Percentiles rank a stretch among this genome's conserved stretches.
These are phyloP conservation scores for Oehlia diaphana DNA, from an alignment of 192 early-diverging fungal species.

Conservation along the genomic window DNA sequence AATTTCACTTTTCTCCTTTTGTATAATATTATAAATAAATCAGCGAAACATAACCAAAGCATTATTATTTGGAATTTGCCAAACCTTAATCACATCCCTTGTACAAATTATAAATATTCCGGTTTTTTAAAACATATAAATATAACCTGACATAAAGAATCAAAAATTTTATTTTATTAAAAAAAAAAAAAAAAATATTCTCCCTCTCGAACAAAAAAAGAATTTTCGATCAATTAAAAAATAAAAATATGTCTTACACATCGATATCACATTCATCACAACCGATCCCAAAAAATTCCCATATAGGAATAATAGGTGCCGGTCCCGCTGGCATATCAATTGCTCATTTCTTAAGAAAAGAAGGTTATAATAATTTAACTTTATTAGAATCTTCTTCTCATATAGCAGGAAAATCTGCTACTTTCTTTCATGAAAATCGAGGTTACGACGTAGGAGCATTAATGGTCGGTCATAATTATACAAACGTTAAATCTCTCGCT, in stretches of 20 bases:
- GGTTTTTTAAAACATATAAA: too few species aligned
- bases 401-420: slow-evolving; percentile 11
- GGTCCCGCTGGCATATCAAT: slow-evolving; percentile 19
- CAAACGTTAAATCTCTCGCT: not conserved
- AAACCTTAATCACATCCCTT: not conserved
- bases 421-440: not conserved
- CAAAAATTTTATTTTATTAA: not conserved
- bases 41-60: too few species aligned
- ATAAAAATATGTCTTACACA: not conserved
- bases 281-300: not conserved
- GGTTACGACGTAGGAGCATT: slow-evolving; percentile 20
- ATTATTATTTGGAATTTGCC: too few species aligned
- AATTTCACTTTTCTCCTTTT: not conserved
- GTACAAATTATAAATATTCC: too few species aligned
- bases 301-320: slow-evolving; percentile 21
- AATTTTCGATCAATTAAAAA: not conserved
- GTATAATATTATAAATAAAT: not conserved
- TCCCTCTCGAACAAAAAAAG: too few species aligned
- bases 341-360: slow-evolving; percentile 12
- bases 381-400: slow-evolving; percentile 10
- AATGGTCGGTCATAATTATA: slow-evolving; percentile 20
- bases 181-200: too few species aligned
- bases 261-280: not conserved
- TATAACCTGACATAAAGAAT: not conserved
- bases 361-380: slow-evolving; percentile 14